phyloP scores from a whole-genome alignment of 164 flowering plant species.

The Macadamia integrifolia region DNA sequence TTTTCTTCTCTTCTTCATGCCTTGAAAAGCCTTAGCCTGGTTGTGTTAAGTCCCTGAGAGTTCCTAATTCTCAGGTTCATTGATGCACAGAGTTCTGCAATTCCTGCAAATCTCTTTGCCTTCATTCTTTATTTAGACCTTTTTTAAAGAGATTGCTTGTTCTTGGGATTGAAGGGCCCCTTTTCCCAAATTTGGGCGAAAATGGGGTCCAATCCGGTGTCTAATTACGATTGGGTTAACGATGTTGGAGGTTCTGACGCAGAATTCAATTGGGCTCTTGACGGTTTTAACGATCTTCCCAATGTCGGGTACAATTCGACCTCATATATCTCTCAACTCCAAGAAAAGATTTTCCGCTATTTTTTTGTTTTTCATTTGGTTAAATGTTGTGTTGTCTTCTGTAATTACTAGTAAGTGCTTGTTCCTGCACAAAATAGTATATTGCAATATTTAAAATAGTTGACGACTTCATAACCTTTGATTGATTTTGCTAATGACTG shows the following conservation, averaged over 20 bases:
- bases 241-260: constrained; percentile 12
- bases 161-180: no score
- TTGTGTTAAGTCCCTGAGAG: no score
- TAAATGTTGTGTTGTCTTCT: not conserved
- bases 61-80: no score
- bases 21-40: no score
- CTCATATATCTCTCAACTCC: no score
- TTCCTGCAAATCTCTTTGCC: no score
- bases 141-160: no score
- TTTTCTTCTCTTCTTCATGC: no score
- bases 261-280: constrained; percentile 12
- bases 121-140: no score
- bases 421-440: not conserved
- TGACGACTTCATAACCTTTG: not conserved
- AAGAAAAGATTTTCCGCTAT: no score
- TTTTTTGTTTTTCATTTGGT: no score
- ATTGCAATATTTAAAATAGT: not conserved
- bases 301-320: constrained; percentile 7
- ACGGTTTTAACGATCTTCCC: constrained; percentile 11
- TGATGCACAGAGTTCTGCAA: no score
- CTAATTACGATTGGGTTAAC: constrained; percentile 17
- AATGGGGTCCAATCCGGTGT: constrained; percentile 17
- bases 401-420: not conserved
- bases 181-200: not conserved
- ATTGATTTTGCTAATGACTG: not conserved